phyloP scores from a whole-genome alignment of 164 flowering plant genomes.

The Pachysandra terminalis region DNA sequence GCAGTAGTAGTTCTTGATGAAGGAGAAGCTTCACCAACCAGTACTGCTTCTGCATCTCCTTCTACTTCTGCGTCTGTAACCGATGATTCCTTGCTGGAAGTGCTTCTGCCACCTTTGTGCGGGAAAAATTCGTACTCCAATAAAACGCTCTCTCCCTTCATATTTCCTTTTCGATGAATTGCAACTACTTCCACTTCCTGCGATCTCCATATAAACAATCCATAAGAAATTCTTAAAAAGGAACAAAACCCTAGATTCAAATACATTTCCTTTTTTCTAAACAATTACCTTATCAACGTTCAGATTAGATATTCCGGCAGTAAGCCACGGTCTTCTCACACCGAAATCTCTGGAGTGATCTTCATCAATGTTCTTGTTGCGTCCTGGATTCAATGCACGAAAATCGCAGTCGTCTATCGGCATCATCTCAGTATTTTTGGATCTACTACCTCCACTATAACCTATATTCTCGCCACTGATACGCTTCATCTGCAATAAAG shows the following conservation, averaged over 20 bases:
- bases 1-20: no score
- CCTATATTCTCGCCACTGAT: slow-evolving; percentile 13
- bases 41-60: not conserved
- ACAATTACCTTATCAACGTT: slow-evolving; percentile 9
- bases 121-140: slow-evolving; percentile 31
- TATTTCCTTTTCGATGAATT: slow-evolving; percentile 19
- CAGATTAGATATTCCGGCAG: slow-evolving; percentile 5
- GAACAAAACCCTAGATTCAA: no score
- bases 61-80: slow-evolving; percentile 6
- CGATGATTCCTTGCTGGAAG: not conserved
- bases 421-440: not conserved
- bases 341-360: slow-evolving; percentile 8
- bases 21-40: slow-evolving; percentile 14
- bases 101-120: not conserved
- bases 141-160: not conserved
- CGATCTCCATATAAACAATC: not conserved
- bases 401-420: slow-evolving; percentile 7
- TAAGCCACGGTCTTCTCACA: slow-evolving; percentile 4
- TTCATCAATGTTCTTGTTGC: slow-evolving; percentile 11
- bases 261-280: no score
- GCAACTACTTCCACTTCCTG: slow-evolving; percentile 18
- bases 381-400: slow-evolving; percentile 14
- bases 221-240: no score
- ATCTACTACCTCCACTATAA: slow-evolving; percentile 4
- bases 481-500: slow-evolving; percentile 7